A percentile compares a stretch with the other conserved stretches of the same genome.
phyloP scores from a whole-genome alignment of 2,329 filamentous ascomycete species.

The Fusarium sp. region DNA sequence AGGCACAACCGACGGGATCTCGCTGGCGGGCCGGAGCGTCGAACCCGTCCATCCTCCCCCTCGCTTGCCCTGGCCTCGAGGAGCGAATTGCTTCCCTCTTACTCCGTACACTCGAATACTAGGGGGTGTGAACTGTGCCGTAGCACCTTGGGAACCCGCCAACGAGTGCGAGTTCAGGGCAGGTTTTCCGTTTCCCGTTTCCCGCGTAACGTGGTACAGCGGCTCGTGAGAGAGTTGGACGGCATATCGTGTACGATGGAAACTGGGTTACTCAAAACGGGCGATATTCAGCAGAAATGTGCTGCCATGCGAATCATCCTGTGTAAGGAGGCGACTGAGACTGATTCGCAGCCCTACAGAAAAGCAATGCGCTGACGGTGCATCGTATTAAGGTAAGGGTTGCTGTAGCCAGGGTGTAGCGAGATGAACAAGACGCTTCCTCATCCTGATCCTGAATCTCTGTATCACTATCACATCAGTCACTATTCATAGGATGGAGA shows the following conservation, averaged over 20 bases:
- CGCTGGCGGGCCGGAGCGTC: conserved; percentile 38
- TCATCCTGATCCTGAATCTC: not conserved
- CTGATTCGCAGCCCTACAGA: conserved; percentile 41
- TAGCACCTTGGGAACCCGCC: conserved; percentile 30
- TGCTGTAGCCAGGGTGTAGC: conserved; percentile 39
- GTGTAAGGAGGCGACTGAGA: not conserved
- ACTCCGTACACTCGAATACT: not conserved
- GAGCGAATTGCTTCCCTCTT: conserved; percentile 47
- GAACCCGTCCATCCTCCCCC: conserved; percentile 30
- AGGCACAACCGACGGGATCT: conserved; percentile 27
- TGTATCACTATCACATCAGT: conserved; percentile 22
- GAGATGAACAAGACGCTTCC: conserved; percentile 30
- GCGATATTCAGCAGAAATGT: conserved; percentile 11
- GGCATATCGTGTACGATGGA: conserved; percentile 1
- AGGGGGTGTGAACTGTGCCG: conserved; percentile 25
- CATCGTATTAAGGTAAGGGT: conserved; percentile 32
- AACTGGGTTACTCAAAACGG: conserved; percentile 1
- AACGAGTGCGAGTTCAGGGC: conserved; percentile 23
- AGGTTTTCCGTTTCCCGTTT: conserved; percentile 30
- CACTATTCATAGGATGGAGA: conserved; percentile 20
- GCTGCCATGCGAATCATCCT: conserved; percentile 11
- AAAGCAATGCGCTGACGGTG: conserved; percentile 19
- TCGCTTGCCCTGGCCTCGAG: conserved; percentile 45
- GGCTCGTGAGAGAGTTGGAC: conserved; percentile 39
- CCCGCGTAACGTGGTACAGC: conserved; percentile 43